Evolutionary conservation across 352 stramenopile genomes (phyloP).

Genomic region (Albugo laibachii): DNA sequence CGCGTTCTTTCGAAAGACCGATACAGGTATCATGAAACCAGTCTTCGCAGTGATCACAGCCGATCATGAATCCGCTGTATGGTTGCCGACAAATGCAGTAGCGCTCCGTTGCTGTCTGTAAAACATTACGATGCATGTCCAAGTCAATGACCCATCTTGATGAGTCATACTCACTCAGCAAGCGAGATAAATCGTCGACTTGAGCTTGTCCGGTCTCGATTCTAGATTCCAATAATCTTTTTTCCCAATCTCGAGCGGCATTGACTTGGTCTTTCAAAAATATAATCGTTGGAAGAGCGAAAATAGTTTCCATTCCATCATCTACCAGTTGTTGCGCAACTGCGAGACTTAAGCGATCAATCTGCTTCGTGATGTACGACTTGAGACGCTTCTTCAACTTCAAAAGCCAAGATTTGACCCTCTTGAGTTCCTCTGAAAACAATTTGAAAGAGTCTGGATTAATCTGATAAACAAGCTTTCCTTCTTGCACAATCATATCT

Average conservation of each 20-base stretch:
- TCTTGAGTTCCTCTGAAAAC: slow-evolving; percentile 65
- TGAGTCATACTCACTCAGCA: slow-evolving; percentile 70
- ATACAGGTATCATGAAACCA: slow-evolving; percentile 84
- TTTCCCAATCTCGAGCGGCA: slow-evolving; percentile 61
- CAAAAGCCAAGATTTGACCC: slow-evolving; percentile 53
- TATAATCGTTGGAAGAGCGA: slow-evolving; percentile 54
- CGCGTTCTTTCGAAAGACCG: slow-evolving; percentile 83
- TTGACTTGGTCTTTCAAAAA: slow-evolving; percentile 65
- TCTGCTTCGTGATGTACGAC: slow-evolving; percentile 39
- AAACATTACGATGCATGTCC: slow-evolving; percentile 72
- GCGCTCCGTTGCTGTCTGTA: slow-evolving; percentile 83
- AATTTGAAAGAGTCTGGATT: slow-evolving; percentile 59
- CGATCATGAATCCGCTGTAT: slow-evolving; percentile 82
- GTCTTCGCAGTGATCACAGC: slow-evolving; percentile 74
- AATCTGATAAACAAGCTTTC: slow-evolving; percentile 27
- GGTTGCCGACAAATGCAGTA: slow-evolving; percentile 81
- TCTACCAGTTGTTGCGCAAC: slow-evolving; percentile 47
- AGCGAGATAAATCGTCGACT: slow-evolving; percentile 34
- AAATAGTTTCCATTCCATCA: slow-evolving; percentile 57
- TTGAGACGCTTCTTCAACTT: slow-evolving; percentile 75
- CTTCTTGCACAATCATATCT: slow-evolving; percentile 24
- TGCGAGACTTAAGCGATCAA: slow-evolving; percentile 36
- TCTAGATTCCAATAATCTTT: slow-evolving; percentile 42
- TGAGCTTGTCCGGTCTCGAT: slow-evolving; percentile 61
- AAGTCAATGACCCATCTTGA: slow-evolving; percentile 62